Percentiles rank a stretch among this genome's conserved stretches.
Conservation (phyloP, 192 early-diverging fungal species). For the Backusella psychrophila region DNA sequence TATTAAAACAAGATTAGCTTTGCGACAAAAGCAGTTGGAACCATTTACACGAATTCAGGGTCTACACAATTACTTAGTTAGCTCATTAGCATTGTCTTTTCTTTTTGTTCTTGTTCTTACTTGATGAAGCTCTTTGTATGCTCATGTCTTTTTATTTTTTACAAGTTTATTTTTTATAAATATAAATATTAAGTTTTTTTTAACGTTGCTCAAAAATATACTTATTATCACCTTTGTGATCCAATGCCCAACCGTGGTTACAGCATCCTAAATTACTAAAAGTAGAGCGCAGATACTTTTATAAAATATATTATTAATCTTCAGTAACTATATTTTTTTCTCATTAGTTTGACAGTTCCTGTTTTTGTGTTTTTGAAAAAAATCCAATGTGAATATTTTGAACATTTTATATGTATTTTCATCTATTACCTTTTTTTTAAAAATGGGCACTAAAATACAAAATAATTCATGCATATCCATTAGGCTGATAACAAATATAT, state of each 20-base stretch:
- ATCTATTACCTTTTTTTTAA: not conserved
- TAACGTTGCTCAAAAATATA: slow-evolving; percentile 7
- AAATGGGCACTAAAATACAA: not conserved
- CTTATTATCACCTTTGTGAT: not conserved
- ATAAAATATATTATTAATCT: not conserved
- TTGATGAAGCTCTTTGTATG: not conserved
- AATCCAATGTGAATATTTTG: not conserved
- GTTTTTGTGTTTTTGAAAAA: not conserved
- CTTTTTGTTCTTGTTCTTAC: not conserved
- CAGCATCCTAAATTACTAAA: slow-evolving; percentile 3
- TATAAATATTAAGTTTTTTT: not conserved
- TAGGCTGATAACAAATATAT: not conserved
- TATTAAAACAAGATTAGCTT: not conserved
- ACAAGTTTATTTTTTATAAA: not conserved
- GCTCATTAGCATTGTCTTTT: not conserved
- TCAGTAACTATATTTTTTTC: not conserved
- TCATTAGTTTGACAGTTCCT: not conserved
- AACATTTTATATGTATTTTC: not conserved
- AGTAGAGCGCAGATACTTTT: not conserved
- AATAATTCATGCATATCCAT: not conserved
- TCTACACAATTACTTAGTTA: not conserved
- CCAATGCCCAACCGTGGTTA: not conserved
- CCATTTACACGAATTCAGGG: slow-evolving; percentile 5
- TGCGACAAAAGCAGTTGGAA: not conserved
- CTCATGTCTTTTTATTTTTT: not conserved